Conservation (phyloP, 2,329 filamentous ascomycete genomes). For the Aspergillus texensis region DNA sequence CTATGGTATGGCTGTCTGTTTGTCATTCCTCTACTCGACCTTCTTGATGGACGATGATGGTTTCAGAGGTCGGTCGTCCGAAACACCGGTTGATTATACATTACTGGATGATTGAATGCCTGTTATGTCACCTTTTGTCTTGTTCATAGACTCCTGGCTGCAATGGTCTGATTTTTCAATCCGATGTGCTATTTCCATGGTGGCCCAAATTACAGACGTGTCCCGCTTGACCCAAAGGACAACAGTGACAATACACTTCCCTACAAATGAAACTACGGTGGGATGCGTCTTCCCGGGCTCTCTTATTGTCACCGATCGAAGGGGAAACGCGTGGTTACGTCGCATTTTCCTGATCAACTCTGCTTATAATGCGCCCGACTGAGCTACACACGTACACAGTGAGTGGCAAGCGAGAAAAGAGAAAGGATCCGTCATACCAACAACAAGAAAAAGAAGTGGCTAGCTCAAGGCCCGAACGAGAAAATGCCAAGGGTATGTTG, state of each 20-base stretch:
- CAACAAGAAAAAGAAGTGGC: not conserved
- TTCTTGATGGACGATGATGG: not conserved
- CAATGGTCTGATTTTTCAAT: constrained; percentile 6
- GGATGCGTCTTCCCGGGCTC: not conserved
- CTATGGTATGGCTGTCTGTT: not conserved
- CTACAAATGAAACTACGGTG: not conserved
- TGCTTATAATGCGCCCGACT: not conserved
- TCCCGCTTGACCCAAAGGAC: not conserved
- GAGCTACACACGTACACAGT: not conserved
- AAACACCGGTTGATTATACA: not conserved
- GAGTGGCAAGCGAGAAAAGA: not conserved
- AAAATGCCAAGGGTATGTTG: not conserved
- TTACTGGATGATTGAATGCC: constrained; percentile 2
- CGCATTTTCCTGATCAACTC: not conserved
- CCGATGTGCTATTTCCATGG: constrained; percentile 6
- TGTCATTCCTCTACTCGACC: not conserved
- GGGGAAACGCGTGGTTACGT: not conserved
- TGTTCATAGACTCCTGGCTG: not conserved
- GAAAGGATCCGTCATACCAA: not conserved
- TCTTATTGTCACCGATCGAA: not conserved
- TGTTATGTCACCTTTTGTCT: constrained; percentile 5
- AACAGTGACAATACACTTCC: not conserved
- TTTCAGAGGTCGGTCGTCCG: not conserved
- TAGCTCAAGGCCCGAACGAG: too few species aligned
- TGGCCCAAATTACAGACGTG: not conserved